Evolutionary conservation across 495 filamentous ascomycete species (phyloP), one percentile per base, ranked within the genome.

Genomic region (Amorphotheca resinae): DNA sequence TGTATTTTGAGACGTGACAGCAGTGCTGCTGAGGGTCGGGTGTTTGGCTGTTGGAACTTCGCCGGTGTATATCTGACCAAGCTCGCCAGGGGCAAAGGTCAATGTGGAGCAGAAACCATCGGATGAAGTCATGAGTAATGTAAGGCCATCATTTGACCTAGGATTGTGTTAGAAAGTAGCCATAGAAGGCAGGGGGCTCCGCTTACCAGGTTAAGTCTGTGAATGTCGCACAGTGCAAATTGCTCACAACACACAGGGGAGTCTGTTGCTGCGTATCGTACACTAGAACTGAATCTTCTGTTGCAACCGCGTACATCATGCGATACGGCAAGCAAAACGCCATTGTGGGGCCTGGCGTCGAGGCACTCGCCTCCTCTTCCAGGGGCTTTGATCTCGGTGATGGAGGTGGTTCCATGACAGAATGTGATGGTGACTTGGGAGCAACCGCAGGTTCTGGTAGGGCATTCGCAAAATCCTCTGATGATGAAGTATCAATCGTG

Each of bases 211-310:
- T 82, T 46, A 99, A 61, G 62, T 99, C 93, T 1, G 93, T 96
- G 53, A 99, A 99, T 0, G 88, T 95, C 5, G 93, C 87, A 60
- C 85, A 94, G 51, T 99, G 93, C 37, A 99, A 56, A 54, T 99
- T 99, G 72, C 85, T 95, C 16, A 96, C 87, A 14, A 95, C 65
- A 60, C 83, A 91, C 21, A 99, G 66, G 3, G 93, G 91, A 2
- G 85, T 91, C 47, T 86, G 77, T 52, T 99, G 93, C 54, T 99
- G 93, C 0, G 93, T 99, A 58, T 99, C 93, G 60, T 96, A 96
- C 22, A 99, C 71, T 26, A 94, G 63, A n/a, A 99, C 79, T 0
- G 93, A 83, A 59, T 99, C 93, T 57, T 95, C 87, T 0, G 93
- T 99, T 12, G 91, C 93, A 34, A 99, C 91, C 4, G 88, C 91